Evolutionary conservation across 768 basidiomycete genomes (phyloP).

Genomic region (Termitomyces sp.): DNA sequence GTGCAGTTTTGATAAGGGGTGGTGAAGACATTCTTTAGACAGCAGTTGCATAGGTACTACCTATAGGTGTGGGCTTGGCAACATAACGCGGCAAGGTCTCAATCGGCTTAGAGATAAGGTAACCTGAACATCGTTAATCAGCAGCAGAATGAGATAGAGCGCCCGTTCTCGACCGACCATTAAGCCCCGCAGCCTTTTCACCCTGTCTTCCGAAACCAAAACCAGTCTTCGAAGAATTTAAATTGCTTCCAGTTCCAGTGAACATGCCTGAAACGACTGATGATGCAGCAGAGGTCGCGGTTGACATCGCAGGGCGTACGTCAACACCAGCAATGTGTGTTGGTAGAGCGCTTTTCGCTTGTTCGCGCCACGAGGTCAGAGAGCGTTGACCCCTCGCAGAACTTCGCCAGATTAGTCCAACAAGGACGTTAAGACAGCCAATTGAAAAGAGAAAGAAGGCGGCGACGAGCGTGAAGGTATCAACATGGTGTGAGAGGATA

Average conservation of each 20-base stretch:
- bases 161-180: slow-evolving; percentile 30
- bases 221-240: slow-evolving; percentile 33
- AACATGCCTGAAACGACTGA: slow-evolving; percentile 29
- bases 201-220: slow-evolving; percentile 80
- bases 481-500: slow-evolving; percentile 73
- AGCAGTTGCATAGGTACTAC: slow-evolving; percentile 5
- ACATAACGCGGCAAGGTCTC: slow-evolving; percentile 59
- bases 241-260: slow-evolving; percentile 12
- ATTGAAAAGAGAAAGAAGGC: slow-evolving; percentile 90
- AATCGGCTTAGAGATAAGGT: slow-evolving; percentile 54
- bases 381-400: slow-evolving; percentile 57
- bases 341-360: slow-evolving; percentile 47
- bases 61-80: slow-evolving; percentile 22
- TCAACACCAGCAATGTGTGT: slow-evolving; percentile 35
- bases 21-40: not conserved
- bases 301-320: slow-evolving; percentile 26
- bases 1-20: not conserved
- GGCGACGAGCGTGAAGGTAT: slow-evolving; percentile 84
- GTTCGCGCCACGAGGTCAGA: slow-evolving; percentile 57
- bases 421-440: slow-evolving; percentile 83
- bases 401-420: slow-evolving; percentile 68
- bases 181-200: slow-evolving; percentile 63
- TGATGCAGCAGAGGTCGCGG: slow-evolving; percentile 16
- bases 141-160: not conserved
- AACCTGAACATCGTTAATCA: slow-evolving; percentile 26